Base-by-base conservation (phyloP, 2,329 filamentous ascomycete genomes). In the Fusarium transvaalense region DNA sequence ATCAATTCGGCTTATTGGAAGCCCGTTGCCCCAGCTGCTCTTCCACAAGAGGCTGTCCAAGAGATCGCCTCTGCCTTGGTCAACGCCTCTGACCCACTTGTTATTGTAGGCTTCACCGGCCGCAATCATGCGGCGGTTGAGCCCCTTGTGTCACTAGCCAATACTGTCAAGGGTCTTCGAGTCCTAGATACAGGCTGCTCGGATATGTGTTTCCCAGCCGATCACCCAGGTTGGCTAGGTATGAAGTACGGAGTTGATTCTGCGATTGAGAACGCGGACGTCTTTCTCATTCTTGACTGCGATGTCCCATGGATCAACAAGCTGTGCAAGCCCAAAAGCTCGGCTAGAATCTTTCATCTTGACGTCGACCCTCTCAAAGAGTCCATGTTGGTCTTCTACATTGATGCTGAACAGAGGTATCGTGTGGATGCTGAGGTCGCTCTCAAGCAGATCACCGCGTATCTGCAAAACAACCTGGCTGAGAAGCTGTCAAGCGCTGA, bases 291-390 rank as follows among this genome's bases (percentile, higher is more conserved):
- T 3, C 17, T 69, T 2, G 66, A 69, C 3, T 65, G 56, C 1
- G 66, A 69, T n/a, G 66, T 69, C 3, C 66, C 66, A 0, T 69
- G 66, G 66, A 62, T 69, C 6, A 56, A 56, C 2, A 61, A 60
- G 10, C 35, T 68, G 0, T 68, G 59, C 5, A 59, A 52, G 0
- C 64, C 65, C 0, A 62, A 47, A 13, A 42, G 15, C 0, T 27
- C 52, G 1, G 65, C 66, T 1, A 55, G 39, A 1, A 50, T 69
- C 13, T 62, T 69, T 2, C 66, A 69, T 6, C 41, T 69, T 2
- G 66, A 69, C 3, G 57, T 61, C 1, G 66, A 69, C 17, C 65
- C 65, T 0, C 31, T 69, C 6, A 69, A 69, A 10, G 51, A 58
- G 9, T 27, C 19, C 0, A 69, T 47, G 48, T 1, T 61, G 19